Base-by-base conservation (phyloP, 2,329 filamentous ascomycete genomes). In the Microdochium paspali region DNA sequence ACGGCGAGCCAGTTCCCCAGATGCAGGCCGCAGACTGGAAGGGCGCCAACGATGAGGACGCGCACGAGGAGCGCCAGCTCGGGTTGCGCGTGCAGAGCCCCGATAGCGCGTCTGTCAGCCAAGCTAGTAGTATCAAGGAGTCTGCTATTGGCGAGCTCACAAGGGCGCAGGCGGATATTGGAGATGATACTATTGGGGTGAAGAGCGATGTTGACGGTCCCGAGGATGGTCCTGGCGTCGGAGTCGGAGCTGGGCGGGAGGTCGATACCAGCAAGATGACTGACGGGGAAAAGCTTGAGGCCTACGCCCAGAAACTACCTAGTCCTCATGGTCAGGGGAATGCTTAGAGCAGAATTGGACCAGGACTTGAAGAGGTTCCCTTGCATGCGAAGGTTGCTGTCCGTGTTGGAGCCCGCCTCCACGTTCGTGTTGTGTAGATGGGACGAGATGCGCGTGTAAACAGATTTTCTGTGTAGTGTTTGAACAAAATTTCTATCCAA, bases 1-100 rank as follows among this genome's bases (percentile, higher is more conserved):
- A 78, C 30, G 80, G 82, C 3, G 80, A 85, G 46, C 77, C 80
- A 0, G 82, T 95, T 4, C 78, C 78, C 1, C 84, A 95, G 66
- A 78, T 79, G 54, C 65, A 69, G 44, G 68, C 87, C 1, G 80
- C 88, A 1, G 80, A 94, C 59, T 95, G 89, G 89, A 81, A 82
- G 50, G 85, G 85, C 1, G 70, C 62, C 0, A 68, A 73, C 40
- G 58, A 59, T 3, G 68, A 69, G 40, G 69, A 71, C 18, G 70
- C 74, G 1, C 67, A 66, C 6, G 66, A 72, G 12, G 72, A 77
- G 50, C 87, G 82, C 58, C 77, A 81, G 44, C 67, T 94, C 1
- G 89, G 89, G 0, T 59, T 93, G 45, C 69, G 85, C 24, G 76
- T 74, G 4, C 76, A 81, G 50, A 84, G 77, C 6, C 78, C 83